Conservation (phyloP, 805 yeast species). For the Barnettozyma salicaria region DNA sequence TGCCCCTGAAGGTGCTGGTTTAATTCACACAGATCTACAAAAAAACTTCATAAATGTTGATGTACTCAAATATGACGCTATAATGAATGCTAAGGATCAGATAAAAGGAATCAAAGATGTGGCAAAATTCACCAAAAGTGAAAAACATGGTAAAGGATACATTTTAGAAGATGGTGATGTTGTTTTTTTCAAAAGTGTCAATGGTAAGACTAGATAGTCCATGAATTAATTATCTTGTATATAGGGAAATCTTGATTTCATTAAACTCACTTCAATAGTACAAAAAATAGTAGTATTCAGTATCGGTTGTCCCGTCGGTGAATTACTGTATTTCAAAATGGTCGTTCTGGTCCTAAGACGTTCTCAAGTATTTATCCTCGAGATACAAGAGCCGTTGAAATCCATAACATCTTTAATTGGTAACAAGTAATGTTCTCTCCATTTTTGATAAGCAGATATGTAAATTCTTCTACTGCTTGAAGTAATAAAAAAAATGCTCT, state of each 20-base stretch:
- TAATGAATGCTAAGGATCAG: constrained; percentile 25
- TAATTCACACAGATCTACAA: constrained; percentile 80
- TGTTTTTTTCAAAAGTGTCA: constrained; percentile 64
- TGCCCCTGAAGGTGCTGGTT: constrained; percentile 89
- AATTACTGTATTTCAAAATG: too few relatives aligned
- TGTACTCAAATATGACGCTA: constrained; percentile 62
- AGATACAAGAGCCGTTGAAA: too few relatives aligned
- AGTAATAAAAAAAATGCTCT: constrained; percentile 42
- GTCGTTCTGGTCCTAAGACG: too few relatives aligned
- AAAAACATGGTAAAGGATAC: constrained; percentile 71
- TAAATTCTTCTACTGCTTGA: too few relatives aligned
- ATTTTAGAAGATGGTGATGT: constrained; percentile 82
- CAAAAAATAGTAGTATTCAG: constrained; percentile 1
- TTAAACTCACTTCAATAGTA: neutral
- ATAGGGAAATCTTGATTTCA: neutral
- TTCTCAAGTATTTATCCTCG: too few relatives aligned
- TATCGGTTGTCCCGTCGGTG: too few relatives aligned
- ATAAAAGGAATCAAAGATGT: constrained; percentile 20
- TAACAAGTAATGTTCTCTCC: too few relatives aligned
- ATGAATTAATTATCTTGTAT: constrained; percentile 1
- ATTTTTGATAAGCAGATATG: too few relatives aligned
- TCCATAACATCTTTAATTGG: too few relatives aligned
- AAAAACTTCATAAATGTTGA: constrained; percentile 76
- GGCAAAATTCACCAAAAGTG: constrained; percentile 28
- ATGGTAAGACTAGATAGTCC: constrained; percentile 42